Conservation (phyloP, 176 grass and related monocot genomes). For the Cymbopogon citratus region DNA sequence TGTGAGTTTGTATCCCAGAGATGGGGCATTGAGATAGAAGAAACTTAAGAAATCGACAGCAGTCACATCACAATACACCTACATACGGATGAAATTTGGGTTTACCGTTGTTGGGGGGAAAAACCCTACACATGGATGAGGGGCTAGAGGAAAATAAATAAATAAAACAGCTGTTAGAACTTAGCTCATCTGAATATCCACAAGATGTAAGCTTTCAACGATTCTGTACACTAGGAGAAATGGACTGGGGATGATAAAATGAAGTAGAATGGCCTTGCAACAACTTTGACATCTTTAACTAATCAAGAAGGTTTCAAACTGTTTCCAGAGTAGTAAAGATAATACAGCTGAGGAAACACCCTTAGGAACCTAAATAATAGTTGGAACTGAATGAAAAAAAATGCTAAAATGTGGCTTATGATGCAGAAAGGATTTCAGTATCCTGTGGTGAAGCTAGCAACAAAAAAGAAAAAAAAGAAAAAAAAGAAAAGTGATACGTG, state of each 20-base stretch:
- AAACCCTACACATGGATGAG: too few relatives aligned
- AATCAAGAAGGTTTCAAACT: not conserved
- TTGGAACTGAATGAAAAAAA: too few relatives aligned
- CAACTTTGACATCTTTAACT: not conserved
- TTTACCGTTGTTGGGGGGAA: too few relatives aligned
- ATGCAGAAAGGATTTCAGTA: not conserved
- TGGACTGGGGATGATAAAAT: not conserved
- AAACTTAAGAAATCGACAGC: not conserved
- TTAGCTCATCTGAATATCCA: too few relatives aligned
- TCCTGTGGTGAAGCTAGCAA: too few relatives aligned
- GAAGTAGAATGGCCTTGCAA: not conserved
- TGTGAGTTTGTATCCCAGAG: not conserved
- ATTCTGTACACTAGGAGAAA: not conserved
- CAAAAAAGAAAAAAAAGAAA: too few relatives aligned
- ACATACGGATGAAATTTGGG: too few relatives aligned
- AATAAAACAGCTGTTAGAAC: too few relatives aligned
- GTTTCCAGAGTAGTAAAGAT: not conserved
- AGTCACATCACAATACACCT: too few relatives aligned
- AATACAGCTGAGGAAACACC: not conserved
- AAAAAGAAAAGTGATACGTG: not conserved
- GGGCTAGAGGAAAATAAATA: too few relatives aligned
- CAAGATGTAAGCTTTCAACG: not conserved
- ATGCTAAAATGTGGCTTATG: too few relatives aligned
- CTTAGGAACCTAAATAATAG: not conserved
- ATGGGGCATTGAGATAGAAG: not conserved